These are phyloP conservation scores for Coffea eugenioides DNA, from an alignment of 257 asterid species.

Conservation along the genomic window DNA sequence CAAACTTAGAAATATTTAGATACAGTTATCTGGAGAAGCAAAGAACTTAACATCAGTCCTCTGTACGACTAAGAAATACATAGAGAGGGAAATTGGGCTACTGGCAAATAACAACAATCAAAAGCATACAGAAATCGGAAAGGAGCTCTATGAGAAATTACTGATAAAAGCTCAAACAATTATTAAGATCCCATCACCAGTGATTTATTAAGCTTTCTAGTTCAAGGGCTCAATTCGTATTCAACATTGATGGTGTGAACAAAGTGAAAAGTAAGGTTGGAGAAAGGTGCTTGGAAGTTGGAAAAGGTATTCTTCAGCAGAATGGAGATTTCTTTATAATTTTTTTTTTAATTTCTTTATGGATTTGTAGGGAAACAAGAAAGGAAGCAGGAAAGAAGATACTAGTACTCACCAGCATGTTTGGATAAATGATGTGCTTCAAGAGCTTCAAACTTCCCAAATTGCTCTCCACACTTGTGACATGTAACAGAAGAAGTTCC, in stretches of 20 bases:
- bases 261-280: not conserved
- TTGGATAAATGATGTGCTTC: slow-evolving; percentile 84
- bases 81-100: not conserved
- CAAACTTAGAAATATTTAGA: not conserved
- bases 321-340: not conserved
- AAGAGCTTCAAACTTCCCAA: slow-evolving; percentile 76
- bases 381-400: slow-evolving; percentile 2
- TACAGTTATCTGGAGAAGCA: not conserved
- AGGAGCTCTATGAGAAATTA: slow-evolving; percentile 1
- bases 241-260: not conserved
- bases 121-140: not conserved
- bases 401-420: slow-evolving; percentile 62
- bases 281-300: not conserved
- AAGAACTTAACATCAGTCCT: not conserved
- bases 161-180: too few species aligned
- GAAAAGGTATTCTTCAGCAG: not conserved
- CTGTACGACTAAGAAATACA: not conserved
- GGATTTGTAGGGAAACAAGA: not conserved
- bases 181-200: slow-evolving; percentile 7
- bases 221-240: not conserved
- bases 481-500: slow-evolving; percentile 43
- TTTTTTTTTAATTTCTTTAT: not conserved
- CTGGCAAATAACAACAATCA: not conserved
- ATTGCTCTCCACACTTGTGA: slow-evolving; percentile 84
- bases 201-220: not conserved